A percentile compares a stretch with the other conserved stretches of the same genome.
phyloP scores from a whole-genome alignment of 106 monocot genomes.

The Phalaenopsis aphrodite region DNA sequence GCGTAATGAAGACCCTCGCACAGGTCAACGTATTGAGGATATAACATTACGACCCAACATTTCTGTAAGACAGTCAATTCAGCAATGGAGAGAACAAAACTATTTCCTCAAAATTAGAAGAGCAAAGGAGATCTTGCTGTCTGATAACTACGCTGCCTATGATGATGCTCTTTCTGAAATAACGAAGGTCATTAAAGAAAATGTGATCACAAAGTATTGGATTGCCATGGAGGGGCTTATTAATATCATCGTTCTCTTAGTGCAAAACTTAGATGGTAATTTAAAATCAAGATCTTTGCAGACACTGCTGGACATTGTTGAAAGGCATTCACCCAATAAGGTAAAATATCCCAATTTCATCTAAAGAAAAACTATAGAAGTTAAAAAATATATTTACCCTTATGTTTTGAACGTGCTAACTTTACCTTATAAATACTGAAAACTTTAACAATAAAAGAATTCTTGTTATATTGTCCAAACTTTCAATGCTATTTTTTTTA shows the following conservation, averaged over 20 bases:
- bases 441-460: neutral
- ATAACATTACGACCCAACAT: conserved; percentile 9
- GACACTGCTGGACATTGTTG: conserved; percentile 10
- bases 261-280: neutral
- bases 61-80: conserved; percentile 14
- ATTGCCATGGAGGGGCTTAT: conserved; percentile 19
- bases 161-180: conserved; percentile 5
- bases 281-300: conserved; percentile 8
- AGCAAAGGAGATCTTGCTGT: conserved; percentile 11
- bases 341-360: neutral
- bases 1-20: conserved; percentile 4
- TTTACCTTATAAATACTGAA: neutral
- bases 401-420: neutral
- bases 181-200: conserved; percentile 14
- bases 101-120: conserved; percentile 18
- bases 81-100: conserved; percentile 20
- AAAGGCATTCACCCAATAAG: conserved; percentile 17
- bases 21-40: conserved; percentile 11
- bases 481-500: neutral
- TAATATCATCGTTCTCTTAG: conserved; percentile 12
- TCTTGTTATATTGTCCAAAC: neutral
- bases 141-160: neutral
- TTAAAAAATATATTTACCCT: neutral
- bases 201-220: conserved; percentile 12
- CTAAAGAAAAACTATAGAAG: neutral